These are phyloP conservation scores for Areca catechu DNA, from an alignment of 176 grass and related monocot species.

Conservation along the genomic window DNA sequence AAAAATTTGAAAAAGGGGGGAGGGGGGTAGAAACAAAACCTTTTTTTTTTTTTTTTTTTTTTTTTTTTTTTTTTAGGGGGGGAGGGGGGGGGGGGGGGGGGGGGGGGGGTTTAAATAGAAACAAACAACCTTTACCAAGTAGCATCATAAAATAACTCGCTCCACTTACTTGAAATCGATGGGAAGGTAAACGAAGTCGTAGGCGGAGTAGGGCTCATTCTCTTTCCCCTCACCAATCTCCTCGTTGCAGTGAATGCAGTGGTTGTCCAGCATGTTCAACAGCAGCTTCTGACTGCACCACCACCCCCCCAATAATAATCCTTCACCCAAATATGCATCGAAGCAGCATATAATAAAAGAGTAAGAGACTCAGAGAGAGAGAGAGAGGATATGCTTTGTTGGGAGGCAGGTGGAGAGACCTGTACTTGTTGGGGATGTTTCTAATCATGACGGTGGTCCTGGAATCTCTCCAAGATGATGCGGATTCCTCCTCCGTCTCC, in stretches of 20 bases:
- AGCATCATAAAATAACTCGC: background rate
- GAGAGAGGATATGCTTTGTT: too few species aligned
- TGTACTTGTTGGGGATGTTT: constrained; percentile 99
- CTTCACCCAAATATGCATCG: background rate
- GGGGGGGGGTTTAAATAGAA: too few species aligned
- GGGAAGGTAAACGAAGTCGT: constrained; percentile 97
- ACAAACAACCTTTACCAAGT: too few species aligned
- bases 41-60: too few species aligned
- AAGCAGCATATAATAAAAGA: background rate
- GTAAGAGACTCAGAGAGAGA: background rate
- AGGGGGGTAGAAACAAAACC: too few species aligned
- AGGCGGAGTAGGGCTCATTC: constrained; percentile 61
- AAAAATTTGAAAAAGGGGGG: too few species aligned
- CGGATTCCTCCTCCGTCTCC: background rate
- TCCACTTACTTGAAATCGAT: constrained; percentile 98
- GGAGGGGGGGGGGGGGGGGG: too few species aligned
- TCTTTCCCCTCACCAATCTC: constrained; percentile 35
- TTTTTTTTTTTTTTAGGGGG: too few species aligned
- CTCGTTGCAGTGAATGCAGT: constrained; percentile 89
- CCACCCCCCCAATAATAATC: background rate
- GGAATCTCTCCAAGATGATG: constrained; percentile 31
- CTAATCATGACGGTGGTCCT: constrained; percentile 97
- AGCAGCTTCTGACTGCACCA: constrained; percentile 78
- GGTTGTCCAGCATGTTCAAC: constrained; percentile 93
- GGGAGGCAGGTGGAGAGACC: constrained; percentile 25